Evolutionary conservation across 768 basidiomycete species (phyloP), one percentile per base, ranked within the genome.

Genomic region (Myochromella boudieri): DNA sequence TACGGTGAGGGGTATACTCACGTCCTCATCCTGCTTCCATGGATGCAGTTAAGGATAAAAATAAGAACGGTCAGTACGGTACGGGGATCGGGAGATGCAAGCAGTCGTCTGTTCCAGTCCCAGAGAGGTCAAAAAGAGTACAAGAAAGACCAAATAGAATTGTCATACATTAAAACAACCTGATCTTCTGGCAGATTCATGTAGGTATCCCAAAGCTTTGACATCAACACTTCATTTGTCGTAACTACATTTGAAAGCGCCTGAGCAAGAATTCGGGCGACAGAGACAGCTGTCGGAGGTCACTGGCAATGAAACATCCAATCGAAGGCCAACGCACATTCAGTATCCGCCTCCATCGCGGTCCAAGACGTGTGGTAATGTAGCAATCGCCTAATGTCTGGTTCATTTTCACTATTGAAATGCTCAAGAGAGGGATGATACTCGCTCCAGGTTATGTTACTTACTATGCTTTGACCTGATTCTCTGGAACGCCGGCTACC

Each of bases 181-280:
- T 85, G 75, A 51, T 88, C 83, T 57, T 91, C 89, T 1, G 85
- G 78, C 3, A 87, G 71, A 43, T 72, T 74, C 60, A 91, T 67
- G 55, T 85, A 85, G 1, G 67, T 72, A 27, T 73, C 72, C 88
- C 86, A 91, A 25, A 87, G 65, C 17, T 61, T 71, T n/a, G 70
- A 61, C 51, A 78, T 71, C 36, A 85, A 73, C 6, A 51, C 55
- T 32, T 84, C 78, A 50, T 92, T 89, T 6, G 77, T 75, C 2
- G 94, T 91, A 25, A 95, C 77, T 18, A 92, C 71, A 62, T 97
- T 97, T 15, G 91, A 88, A 22, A 95, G 72, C 3, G 87, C 69
- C 62, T 97, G 92, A 2, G 84, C 72, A 22, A 90, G 68, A 48
- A 89, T 75, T 12, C 88, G 76, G 6, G 86, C 82, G 15, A 78